Evolutionary conservation across 768 basidiomycete species (phyloP), one percentile per base, ranked within the genome.

Genomic region (Tylopilus subfusipes): DNA sequence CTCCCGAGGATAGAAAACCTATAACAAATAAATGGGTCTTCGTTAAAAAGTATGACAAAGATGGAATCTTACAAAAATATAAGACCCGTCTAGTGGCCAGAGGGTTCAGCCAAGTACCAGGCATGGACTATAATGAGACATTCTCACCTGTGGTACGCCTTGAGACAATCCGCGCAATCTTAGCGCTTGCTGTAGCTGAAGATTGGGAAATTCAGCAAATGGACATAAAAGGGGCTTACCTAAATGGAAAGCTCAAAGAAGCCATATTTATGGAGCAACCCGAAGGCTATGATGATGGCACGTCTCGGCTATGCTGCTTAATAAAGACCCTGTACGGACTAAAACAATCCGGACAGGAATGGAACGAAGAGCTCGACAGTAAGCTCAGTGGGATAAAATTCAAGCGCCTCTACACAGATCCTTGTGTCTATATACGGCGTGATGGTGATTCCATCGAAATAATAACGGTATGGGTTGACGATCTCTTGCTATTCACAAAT

Each of bases 11-110:
- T 4, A 4, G 61, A 9, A 68, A 68, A 3, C 49, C 67, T 0
- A 56, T 78, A 0, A 60, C 56, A 2, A 67, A 65, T 31, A 66
- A 64, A 52, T 73, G 70, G 73, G 69, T 74, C 5, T 57, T 59
- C 7, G 5, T 25, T 9, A 33, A 22, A 24, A 48, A 48, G 24
- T 48, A 48, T n/a, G 46, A 48, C 2, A 48, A 48, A 48, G 22
- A 48, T n/a, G 46, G 46, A 21, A 48, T 13, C 13, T 4, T 34
- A 34, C 46, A 48, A 9, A 48, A 48, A 4, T 48, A 34, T 8
- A 48, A 34, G 12, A 33, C 46, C 30, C 4, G 12, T 5, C 11
- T 31, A 31, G 46, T 34, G 22, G 46, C 22, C 10, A 16, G 10
- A 10, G 30, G 30, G 10, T 48, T 48, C 27, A 48, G 14, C 21